Base-by-base conservation (phyloP, 2,329 filamentous ascomycete species). In the Penicillium digitatum region DNA sequence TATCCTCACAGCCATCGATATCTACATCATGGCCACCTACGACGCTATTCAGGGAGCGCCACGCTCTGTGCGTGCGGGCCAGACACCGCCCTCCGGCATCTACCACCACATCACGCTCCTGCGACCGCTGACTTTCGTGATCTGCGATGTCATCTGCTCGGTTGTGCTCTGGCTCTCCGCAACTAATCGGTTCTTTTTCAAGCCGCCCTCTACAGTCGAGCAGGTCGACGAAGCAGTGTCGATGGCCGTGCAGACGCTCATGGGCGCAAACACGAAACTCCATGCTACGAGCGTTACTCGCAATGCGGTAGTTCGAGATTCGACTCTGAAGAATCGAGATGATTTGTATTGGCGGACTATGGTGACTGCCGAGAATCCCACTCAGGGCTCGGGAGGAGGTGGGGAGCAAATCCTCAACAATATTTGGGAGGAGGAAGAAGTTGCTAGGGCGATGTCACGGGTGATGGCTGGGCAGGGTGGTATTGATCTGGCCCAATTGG, bases 221-320 rank as follows among this genome's bases (percentile, higher is more conserved):
- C 84, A 89, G 57, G 74, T 95, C 39, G 86, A 90, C 62, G 72
- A 76, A 55, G 70, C 74, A 2, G 66, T 77, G 8, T 63, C 66
- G 12, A 66, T 72, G 1, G 76, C 79, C 1, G 80, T 83, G 47
- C 77, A 81, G 46, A 72, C 77, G 3, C 72, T 95, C 46, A 81
- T 84, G 40, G 74, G 74, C 5, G 79, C 83, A 12, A 82, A 85
- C 69, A 81, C 83, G 52, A 90, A 87, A 70, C 71, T 95, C 57
- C 85, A 82, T 62, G 89, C 88, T 0, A 76, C 89, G 35, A 88
- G 85, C 8, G 85, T 95, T 54, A 76, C 95, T 43, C 84, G 87
- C 69, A 96, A 96, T 76, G 89, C 90, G 3, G 82, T 89, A 16
- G 79, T 87, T 54, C 78, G 92, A 52, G 89, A 96, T 73, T 80